A percentile compares a stretch with the other conserved stretches of the same genome.
These are phyloP conservation scores for Candolleomyces efflorescens DNA, from an alignment of 768 basidiomycete species.

Conservation along the genomic window DNA sequence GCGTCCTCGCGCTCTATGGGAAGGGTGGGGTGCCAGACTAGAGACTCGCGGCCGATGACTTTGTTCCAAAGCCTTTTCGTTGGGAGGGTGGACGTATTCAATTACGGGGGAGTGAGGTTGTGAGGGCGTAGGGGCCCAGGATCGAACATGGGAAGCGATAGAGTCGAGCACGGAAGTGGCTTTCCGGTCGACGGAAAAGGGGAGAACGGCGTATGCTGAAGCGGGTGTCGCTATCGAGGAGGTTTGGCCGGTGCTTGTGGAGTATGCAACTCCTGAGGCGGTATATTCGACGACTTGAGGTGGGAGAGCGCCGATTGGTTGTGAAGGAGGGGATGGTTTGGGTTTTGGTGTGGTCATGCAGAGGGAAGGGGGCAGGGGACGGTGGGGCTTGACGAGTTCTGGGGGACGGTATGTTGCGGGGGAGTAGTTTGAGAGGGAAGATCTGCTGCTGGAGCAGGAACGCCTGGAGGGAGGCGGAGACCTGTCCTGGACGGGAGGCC, in stretches of 20 bases:
- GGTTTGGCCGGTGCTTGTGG: constrained; percentile 31
- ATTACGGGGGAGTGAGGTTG: constrained; percentile 12
- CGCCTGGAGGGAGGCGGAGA: neutral
- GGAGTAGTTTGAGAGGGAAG: constrained; percentile 12
- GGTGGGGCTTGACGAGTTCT: constrained; percentile 36
- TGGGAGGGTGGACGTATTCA: neutral
- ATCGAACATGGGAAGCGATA: constrained; percentile 40
- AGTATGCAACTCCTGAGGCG: constrained; percentile 16
- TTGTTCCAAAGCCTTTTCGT: neutral
- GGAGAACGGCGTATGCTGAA: constrained; percentile 10
- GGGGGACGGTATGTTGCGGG: constrained; percentile 25
- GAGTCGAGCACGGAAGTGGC: constrained; percentile 30
- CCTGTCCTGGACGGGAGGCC: constrained; percentile 19
- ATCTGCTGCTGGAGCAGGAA: neutral
- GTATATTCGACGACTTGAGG: constrained; percentile 23
- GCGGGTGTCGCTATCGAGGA: neutral
- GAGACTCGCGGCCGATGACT: no score
- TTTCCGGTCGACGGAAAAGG: constrained; percentile 24
- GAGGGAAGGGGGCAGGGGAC: constrained; percentile 46
- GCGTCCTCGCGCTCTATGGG: constrained; percentile 40
- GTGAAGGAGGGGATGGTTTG: constrained; percentile 22
- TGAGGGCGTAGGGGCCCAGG: constrained; percentile 38
- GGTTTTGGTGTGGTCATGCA: constrained; percentile 41
- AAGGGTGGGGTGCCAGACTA: constrained; percentile 16
- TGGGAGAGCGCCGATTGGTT: constrained; percentile 29